A percentile compares a stretch with the other conserved stretches of the same genome.
phyloP scores from a whole-genome alignment of 345 rosid genomes.

The Bretschneidera sinensis region DNA sequence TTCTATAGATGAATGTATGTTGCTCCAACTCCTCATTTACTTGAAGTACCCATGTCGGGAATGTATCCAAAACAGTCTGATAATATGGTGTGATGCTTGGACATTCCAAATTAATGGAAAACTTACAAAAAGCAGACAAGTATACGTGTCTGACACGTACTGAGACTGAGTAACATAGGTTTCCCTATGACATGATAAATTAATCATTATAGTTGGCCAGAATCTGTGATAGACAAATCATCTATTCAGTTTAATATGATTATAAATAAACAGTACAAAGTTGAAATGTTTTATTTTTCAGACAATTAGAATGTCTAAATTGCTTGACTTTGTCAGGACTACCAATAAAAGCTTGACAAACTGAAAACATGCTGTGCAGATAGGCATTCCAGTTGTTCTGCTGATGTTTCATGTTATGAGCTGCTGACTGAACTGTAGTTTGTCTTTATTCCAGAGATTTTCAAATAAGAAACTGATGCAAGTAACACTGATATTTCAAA shows the following conservation, averaged over 20 bases:
- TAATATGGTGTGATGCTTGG: too few species aligned
- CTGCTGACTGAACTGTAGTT: background rate
- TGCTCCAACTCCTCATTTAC: too few species aligned
- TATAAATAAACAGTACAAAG: background rate
- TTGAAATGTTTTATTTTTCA: too few species aligned
- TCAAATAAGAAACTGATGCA: too few species aligned
- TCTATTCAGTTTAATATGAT: background rate
- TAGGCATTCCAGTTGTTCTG: background rate
- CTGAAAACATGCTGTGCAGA: background rate
- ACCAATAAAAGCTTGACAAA: background rate
- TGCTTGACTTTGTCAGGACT: background rate
- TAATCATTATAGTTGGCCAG: background rate
- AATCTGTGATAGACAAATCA: constrained; percentile 2
- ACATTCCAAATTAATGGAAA: too few species aligned
- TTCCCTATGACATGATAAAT: background rate
- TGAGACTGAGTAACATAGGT: background rate
- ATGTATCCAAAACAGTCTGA: too few species aligned
- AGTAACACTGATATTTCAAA: too few species aligned
- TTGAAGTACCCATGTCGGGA: too few species aligned
- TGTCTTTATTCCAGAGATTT: background rate
- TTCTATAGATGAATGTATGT: too few species aligned
- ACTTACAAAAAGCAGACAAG: too few species aligned
- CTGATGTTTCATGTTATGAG: background rate
- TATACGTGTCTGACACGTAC: too few species aligned
- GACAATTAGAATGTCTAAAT: background rate